Percentiles rank a stretch among this genome's conserved stretches.
Conservation (phyloP, 2,329 filamentous ascomycete species). For the Verticillium albo-atrum region DNA sequence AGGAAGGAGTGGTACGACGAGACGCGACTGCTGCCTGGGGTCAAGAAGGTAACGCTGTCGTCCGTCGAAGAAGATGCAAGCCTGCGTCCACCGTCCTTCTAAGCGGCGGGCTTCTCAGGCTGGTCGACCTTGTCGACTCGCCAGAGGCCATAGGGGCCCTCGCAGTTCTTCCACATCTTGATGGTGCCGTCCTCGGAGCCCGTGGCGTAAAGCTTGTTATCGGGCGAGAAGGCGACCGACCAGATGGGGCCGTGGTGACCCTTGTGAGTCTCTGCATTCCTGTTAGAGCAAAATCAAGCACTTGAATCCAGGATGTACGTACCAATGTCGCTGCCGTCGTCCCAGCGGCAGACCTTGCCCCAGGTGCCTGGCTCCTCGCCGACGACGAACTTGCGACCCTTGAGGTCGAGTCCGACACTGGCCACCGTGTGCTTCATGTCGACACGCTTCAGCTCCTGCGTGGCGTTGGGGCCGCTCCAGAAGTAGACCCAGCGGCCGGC, state of each 20-base stretch:
- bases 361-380: conserved; percentile 91
- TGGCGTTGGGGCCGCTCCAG: conserved; percentile 73
- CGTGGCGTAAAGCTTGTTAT: conserved; percentile 93
- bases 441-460: conserved; percentile 70
- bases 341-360: conserved; percentile 92
- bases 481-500: conserved; percentile 95
- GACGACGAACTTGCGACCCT: conserved; percentile 78
- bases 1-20: neutral
- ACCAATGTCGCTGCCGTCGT: conserved; percentile 75
- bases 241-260: conserved; percentile 97
- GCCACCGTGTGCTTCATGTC: conserved; percentile 81
- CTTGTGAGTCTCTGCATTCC: conserved; percentile 73
- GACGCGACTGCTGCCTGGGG: neutral
- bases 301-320: conserved; percentile 21
- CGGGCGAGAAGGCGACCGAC: conserved; percentile 91
- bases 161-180: conserved; percentile 78
- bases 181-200: conserved; percentile 97
- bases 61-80: neutral
- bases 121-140: conserved; percentile 30
- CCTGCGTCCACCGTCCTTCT: neutral
- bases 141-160: conserved; percentile 62
- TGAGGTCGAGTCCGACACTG: conserved; percentile 82
- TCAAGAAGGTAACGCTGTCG: neutral
- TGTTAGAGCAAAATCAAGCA: neutral
- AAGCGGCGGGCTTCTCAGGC: neutral